These are phyloP conservation scores for Penicillium nucicola DNA, from an alignment of 495 filamentous ascomycete species.

Conservation along the genomic window DNA sequence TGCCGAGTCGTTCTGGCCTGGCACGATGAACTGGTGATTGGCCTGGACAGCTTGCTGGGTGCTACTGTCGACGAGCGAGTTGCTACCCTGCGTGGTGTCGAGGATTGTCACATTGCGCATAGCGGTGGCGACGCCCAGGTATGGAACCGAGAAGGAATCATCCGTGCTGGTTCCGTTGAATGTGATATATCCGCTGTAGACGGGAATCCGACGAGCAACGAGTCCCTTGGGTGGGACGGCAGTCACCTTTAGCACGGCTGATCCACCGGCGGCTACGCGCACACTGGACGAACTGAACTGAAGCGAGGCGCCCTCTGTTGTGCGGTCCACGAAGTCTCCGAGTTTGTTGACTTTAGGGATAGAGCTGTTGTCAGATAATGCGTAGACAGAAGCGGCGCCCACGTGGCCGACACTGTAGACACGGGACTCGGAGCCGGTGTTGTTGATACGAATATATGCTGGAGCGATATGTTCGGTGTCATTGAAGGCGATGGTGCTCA, in stretches of 20 bases:
- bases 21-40: constrained; percentile 5
- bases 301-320: not conserved
- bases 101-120: constrained; percentile 19
- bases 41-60: not conserved
- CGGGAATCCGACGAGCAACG: constrained; percentile 21
- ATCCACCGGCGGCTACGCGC: constrained; percentile 3
- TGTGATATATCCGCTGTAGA: constrained; percentile 36
- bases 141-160: constrained; percentile 31
- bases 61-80: constrained; percentile 4
- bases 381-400: constrained; percentile 23
- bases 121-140: constrained; percentile 18
- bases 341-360: constrained; percentile 10
- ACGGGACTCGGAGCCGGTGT: constrained; percentile 42
- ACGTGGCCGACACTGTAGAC: constrained; percentile 43
- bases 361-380: constrained; percentile 13
- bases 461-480: constrained; percentile 52
- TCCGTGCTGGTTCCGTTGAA: constrained; percentile 29
- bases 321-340: constrained; percentile 16
- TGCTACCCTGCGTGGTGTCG: constrained; percentile 7
- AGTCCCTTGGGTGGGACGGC: constrained; percentile 17
- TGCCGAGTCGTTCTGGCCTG: constrained; percentile 5
- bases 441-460: constrained; percentile 48
- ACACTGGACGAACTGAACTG: constrained; percentile 7
- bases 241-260: constrained; percentile 20
- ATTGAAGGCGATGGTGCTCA: constrained; percentile 55